These are phyloP conservation scores for Botryotinia globosa DNA, from an alignment of 2,329 filamentous ascomycete species.

Conservation along the genomic window DNA sequence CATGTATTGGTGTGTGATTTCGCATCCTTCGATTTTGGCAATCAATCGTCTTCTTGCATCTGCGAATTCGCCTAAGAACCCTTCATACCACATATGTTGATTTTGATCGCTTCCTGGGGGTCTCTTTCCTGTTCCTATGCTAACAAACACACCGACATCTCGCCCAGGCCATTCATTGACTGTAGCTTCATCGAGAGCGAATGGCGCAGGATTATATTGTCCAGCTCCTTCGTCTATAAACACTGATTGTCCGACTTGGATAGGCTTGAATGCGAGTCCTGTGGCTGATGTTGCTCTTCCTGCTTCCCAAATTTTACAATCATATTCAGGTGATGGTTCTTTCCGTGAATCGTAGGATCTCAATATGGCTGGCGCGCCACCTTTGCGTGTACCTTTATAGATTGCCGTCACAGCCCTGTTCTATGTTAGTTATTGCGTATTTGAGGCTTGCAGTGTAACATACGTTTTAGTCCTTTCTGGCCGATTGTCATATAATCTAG, in stretches of 20 bases:
- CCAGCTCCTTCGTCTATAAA: constrained; percentile 93
- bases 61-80: constrained; percentile 86
- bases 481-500: constrained; percentile 80
- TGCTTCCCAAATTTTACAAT: constrained; percentile 96
- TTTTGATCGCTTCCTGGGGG: constrained; percentile 66
- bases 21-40: constrained; percentile 91
- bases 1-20: constrained; percentile 87
- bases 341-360: constrained; percentile 94
- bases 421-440: constrained; percentile 26
- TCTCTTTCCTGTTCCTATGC: constrained; percentile 89
- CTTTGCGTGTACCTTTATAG: constrained; percentile 75
- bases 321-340: constrained; percentile 85
- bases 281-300: constrained; percentile 92
- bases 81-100: constrained; percentile 85
- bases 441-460: constrained; percentile 42
- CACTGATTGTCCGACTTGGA: constrained; percentile 86
- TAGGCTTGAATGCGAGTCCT: constrained; percentile 91
- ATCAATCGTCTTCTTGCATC: constrained; percentile 84
- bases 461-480: constrained; percentile 89
- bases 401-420: constrained; percentile 82
- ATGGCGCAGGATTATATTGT: constrained; percentile 85
- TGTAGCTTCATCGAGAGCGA: constrained; percentile 83
- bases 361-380: constrained; percentile 67
- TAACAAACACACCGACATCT: constrained; percentile 88
- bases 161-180: constrained; percentile 94